A percentile compares a stretch with the other conserved stretches of the same genome.
These are phyloP conservation scores for Corchorus olitorius DNA, from an alignment of 345 rosid genomes.

Conservation along the genomic window DNA sequence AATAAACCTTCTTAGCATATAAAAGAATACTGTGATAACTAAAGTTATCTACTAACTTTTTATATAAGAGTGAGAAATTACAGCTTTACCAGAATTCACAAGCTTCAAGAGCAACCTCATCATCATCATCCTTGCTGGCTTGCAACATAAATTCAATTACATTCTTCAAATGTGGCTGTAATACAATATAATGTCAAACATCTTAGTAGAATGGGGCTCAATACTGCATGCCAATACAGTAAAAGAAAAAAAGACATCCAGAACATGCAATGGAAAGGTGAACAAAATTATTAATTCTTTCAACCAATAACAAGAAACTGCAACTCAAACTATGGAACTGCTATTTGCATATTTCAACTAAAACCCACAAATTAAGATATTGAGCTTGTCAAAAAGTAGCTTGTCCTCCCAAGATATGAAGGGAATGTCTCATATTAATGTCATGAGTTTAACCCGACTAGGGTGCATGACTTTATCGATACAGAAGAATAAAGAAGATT, in stretches of 20 bases:
- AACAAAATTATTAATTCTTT: no score
- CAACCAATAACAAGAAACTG: no score
- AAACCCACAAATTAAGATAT: no score
- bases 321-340: no score
- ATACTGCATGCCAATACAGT: not conserved
- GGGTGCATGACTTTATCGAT: no score
- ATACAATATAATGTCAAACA: constrained; percentile 14
- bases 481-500: not conserved
- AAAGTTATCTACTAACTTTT: not conserved
- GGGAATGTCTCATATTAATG: no score
- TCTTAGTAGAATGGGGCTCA: not conserved
- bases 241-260: not conserved
- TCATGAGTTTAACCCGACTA: no score
- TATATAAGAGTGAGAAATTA: not conserved
- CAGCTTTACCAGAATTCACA: constrained; percentile 86
- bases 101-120: constrained; percentile 94
- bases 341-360: no score
- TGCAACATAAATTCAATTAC: constrained; percentile 79
- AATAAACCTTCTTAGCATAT: not conserved
- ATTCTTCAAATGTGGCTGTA: constrained; percentile 81
- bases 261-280: not conserved
- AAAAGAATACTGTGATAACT: not conserved
- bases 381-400: no score
- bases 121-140: constrained; percentile 86
- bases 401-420: no score